phyloP scores from a whole-genome alignment of 768 basidiomycete species.

The Tulasnella sp. region DNA sequence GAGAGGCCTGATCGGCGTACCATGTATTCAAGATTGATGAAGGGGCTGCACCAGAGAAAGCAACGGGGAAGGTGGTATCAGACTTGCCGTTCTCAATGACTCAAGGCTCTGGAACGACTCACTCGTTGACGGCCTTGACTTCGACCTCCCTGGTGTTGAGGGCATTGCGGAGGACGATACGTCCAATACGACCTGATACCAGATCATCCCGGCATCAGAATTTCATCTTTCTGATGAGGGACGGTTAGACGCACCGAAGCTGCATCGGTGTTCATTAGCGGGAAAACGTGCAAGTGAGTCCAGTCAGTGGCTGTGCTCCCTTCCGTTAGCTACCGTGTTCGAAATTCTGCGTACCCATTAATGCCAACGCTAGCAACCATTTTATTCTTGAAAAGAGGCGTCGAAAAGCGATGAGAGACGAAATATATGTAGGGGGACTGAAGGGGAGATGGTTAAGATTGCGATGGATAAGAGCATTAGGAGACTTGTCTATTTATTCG shows the following conservation, averaged over 20 bases:
- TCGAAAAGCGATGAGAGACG: neutral
- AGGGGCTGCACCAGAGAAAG: constrained; percentile 59
- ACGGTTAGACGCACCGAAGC: neutral
- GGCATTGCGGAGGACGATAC: constrained; percentile 96
- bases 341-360: neutral
- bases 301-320: neutral
- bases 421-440: neutral
- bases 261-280: neutral
- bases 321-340: neutral
- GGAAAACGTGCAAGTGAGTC: neutral
- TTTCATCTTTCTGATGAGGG: neutral
- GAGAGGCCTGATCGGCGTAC: constrained; percentile 43
- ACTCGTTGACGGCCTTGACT: constrained; percentile 94
- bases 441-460: neutral
- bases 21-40: constrained; percentile 98
- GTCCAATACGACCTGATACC: constrained; percentile 89
- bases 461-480: neutral
- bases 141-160: constrained; percentile 67
- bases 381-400: neutral
- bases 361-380: neutral
- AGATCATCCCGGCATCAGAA: neutral
- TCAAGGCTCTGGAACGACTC: constrained; percentile 38
- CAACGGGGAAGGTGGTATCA: neutral
- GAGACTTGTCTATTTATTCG: neutral
- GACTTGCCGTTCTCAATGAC: no score